phyloP scores from a whole-genome alignment of 2,329 filamentous ascomycete species.

The Xylariaceae sp. region DNA sequence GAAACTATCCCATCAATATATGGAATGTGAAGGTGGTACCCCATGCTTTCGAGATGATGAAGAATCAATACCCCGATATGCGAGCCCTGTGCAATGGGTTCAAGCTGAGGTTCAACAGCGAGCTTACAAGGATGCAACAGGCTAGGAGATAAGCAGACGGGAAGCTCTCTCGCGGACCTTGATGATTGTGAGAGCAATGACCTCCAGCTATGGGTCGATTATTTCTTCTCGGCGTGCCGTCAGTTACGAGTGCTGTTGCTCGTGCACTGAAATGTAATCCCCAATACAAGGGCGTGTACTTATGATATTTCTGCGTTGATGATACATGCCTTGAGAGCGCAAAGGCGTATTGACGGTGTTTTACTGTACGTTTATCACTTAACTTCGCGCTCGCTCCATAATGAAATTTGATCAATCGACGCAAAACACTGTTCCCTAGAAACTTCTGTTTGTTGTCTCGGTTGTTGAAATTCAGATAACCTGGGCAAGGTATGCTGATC shows the following conservation, averaged over 20 bases:
- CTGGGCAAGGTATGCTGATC: too few relatives aligned
- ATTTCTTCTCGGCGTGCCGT: neutral
- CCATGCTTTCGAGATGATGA: conserved; percentile 86
- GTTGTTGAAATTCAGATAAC: too few relatives aligned
- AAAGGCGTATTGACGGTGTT: neutral
- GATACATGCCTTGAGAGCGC: neutral
- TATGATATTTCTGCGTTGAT: neutral
- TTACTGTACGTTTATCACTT: too few relatives aligned
- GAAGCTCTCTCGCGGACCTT: neutral
- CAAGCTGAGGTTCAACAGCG: conserved; percentile 71
- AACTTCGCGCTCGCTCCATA: too few relatives aligned
- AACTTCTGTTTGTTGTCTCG: too few relatives aligned
- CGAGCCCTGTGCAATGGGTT: conserved; percentile 93
- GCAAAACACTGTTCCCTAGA: too few relatives aligned
- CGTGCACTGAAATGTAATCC: neutral
- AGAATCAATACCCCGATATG: conserved; percentile 90
- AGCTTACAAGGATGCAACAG: conserved; percentile 59
- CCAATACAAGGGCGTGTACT: neutral
- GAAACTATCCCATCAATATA: conserved; percentile 65
- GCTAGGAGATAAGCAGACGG: conserved; percentile 20
- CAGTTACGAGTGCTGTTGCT: neutral
- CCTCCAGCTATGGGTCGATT: neutral
- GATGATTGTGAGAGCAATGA: neutral
- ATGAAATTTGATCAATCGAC: too few relatives aligned
- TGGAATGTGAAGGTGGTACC: conserved; percentile 90